Evolutionary conservation across 306 rosid species (phyloP).

Genomic region (Cicer bijugum): DNA sequence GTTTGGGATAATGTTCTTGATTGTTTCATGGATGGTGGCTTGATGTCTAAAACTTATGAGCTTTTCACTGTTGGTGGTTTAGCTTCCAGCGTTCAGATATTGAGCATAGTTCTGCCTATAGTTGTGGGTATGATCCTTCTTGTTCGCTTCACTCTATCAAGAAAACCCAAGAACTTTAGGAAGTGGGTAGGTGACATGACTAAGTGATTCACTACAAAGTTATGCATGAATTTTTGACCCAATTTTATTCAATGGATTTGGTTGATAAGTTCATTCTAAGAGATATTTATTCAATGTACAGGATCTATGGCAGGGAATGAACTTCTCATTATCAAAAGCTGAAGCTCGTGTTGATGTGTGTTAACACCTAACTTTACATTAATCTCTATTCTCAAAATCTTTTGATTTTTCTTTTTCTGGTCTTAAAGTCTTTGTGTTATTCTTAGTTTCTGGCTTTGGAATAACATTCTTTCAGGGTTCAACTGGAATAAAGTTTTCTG

Average conservation of each 20-base stretch:
- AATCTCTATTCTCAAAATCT: constrained; percentile 34
- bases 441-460: constrained; percentile 45
- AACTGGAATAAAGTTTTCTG: constrained; percentile 86
- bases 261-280: constrained; percentile 43
- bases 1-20: constrained; percentile 71
- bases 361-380: constrained; percentile 41
- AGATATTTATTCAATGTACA: constrained; percentile 49
- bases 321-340: constrained; percentile 95
- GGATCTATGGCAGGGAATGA: constrained; percentile 99
- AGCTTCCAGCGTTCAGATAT: constrained; percentile 65
- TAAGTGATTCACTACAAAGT: constrained; percentile 32
- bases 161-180: constrained; percentile 96
- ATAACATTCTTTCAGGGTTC: constrained; percentile 74
- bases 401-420: constrained; percentile 38
- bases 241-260: constrained; percentile 41
- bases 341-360: constrained; percentile 99
- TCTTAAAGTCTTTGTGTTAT: constrained; percentile 29
- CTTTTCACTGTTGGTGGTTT: constrained; percentile 76
- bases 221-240: constrained; percentile 36
- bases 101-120: constrained; percentile 67
- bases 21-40: constrained; percentile 67
- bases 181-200: constrained; percentile 80
- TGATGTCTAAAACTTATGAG: constrained; percentile 65
- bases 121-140: constrained; percentile 92
- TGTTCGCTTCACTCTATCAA: constrained; percentile 93